Percentiles rank a stretch among this genome's conserved stretches.
These are phyloP conservation scores for Thozetella sp. DNA, from an alignment of 495 filamentous ascomycete species.

Conservation along the genomic window DNA sequence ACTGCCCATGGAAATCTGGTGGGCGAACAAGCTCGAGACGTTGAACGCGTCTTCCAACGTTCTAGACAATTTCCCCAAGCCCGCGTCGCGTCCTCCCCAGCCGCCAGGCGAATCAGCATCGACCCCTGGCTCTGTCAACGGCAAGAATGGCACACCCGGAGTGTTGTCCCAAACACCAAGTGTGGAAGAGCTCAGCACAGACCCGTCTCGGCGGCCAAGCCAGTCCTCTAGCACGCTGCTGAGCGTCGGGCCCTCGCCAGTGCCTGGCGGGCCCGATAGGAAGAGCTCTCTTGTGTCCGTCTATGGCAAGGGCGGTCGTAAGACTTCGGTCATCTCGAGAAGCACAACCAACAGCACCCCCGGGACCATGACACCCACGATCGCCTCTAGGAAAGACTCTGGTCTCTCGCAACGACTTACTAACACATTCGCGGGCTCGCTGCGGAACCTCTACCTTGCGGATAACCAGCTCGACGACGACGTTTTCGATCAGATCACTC, in stretches of 20 bases:
- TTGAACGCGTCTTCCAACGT: conserved; percentile 96
- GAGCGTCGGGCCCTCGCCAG: conserved; percentile 73
- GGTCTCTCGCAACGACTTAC: conserved; percentile 71
- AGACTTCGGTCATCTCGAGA: conserved; percentile 80
- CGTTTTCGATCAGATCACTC: conserved; percentile 84
- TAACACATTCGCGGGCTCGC: conserved; percentile 82
- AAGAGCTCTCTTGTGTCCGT: conserved; percentile 83
- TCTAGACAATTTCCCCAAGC: conserved; percentile 86
- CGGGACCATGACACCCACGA: conserved; percentile 57
- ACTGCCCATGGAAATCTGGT: conserved; percentile 91
- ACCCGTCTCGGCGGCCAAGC: conserved; percentile 81
- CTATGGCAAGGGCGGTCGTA: conserved; percentile 73
- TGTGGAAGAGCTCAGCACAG: conserved; percentile 73
- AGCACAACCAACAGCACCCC: conserved; percentile 44
- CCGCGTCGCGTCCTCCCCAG: conserved; percentile 62
- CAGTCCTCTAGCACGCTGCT: conserved; percentile 78
- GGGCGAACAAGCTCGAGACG: conserved; percentile 82
- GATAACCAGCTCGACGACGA: conserved; percentile 95
- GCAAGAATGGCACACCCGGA: conserved; percentile 55
- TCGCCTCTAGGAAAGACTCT: conserved; percentile 78
- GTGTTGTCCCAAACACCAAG: conserved; percentile 60
- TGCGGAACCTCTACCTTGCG: conserved; percentile 83
- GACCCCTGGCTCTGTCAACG: conserved; percentile 24
- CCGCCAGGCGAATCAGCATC: conserved; percentile 47
- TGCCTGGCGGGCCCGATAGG: conserved; percentile 56